Base-by-base conservation (phyloP, 148 eudicot genomes). In the Tetragonia tetragonoides region DNA sequence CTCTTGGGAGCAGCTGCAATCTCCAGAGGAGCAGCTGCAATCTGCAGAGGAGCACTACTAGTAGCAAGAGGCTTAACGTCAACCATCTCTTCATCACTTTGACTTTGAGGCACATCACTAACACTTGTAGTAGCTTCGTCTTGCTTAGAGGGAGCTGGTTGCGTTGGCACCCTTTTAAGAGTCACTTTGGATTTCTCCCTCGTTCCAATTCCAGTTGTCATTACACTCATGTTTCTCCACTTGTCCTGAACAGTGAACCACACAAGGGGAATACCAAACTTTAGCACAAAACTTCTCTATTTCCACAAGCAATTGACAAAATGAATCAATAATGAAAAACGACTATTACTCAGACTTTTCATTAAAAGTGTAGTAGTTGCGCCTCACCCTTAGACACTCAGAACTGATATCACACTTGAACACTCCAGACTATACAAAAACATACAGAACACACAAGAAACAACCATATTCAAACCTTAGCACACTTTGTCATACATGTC, bases 191-290 rank as follows among this genome's bases (percentile, higher is more conserved):
- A 88, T 85, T 92, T 93, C 65, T 93, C 99, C 82, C 97, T 79
- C n/a, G 92, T 86, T 20, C 97, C 93, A 83, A 85, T 85, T 74
- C 93, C 94, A 78, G 78, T 89, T 21, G 90, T 85, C 91, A 92
- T 94, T 65, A 94, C 98, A 78, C 97, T 90, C 94, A 94, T 86
- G 84, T 94, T 94, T 89, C 98, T 89, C 98, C 99, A 95, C 85
- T 95, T 95, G 86, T 95, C 99, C 99, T 95, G 70, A 73, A 80
- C 68, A 77, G 34, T 62, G 66, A 79, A 75, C 42, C 60, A 38
- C 66, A 23, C 73, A 44, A 68, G 40, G 6, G 42, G 39, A 57
- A 40, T 41, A 77, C 53, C 0, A 69, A 23, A 11, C 28, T 51
- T 47, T 20, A 72, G 44, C 62, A 54, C 14, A 38, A 73, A 56